These are phyloP conservation scores for Nematodospora anomalae DNA, from an alignment of 1,139 yeast species.

Conservation along the genomic window DNA sequence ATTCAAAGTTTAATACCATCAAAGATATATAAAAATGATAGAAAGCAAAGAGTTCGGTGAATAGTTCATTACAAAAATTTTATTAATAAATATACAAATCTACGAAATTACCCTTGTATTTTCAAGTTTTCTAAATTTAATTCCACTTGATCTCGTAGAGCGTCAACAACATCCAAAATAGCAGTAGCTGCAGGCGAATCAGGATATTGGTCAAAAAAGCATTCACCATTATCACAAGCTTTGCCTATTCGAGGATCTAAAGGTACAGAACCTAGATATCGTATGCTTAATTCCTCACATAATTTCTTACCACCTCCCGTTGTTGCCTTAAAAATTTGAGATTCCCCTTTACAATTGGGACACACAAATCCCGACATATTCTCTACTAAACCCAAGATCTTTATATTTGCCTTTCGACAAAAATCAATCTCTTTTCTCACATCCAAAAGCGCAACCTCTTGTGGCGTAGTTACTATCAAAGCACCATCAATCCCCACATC, in stretches of 20 bases:
- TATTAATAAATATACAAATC: no score
- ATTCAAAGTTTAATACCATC: no score
- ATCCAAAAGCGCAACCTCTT: conserved; percentile 91
- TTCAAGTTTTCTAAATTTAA: conserved; percentile 19
- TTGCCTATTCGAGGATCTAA: conserved; percentile 92
- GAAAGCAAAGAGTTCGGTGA: no score
- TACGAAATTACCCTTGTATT: conserved; percentile 11
- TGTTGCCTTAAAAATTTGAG: conserved; percentile 88
- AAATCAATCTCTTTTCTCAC: conserved; percentile 96
- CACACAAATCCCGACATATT: conserved; percentile 99
- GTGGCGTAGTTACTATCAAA: conserved; percentile 92
- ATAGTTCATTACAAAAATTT: no score
- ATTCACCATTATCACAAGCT: conserved; percentile 86
- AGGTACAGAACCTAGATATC: conserved; percentile 89
- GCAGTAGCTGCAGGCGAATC: conserved; percentile 94
- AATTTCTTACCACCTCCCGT: conserved; percentile 93
- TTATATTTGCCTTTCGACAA: conserved; percentile 86
- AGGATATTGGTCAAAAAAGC: conserved; percentile 79
- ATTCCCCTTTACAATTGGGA: conserved; percentile 88
- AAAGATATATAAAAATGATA: no score
- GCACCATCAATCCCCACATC: conserved; percentile 97
- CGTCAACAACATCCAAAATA: conserved; percentile 78
- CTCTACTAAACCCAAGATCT: conserved; percentile 86
- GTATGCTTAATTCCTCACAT: conserved; percentile 74
- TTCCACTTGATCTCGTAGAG: conserved; percentile 49